Evolutionary conservation across 805 yeast genomes (phyloP).

Genomic region (Suhomyces sp.): DNA sequence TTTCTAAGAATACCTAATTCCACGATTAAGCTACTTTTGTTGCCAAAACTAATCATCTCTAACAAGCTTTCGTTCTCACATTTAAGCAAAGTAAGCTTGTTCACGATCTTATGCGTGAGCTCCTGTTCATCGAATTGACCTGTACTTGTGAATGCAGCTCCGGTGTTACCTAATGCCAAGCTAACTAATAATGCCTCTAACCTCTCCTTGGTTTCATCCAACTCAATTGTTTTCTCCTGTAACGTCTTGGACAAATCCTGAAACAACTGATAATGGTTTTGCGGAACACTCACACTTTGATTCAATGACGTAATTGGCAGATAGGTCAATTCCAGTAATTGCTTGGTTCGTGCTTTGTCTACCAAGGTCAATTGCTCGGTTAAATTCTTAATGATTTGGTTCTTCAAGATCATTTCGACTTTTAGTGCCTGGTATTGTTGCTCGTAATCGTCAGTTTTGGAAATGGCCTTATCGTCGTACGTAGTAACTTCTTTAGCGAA

Average conservation of each 20-base stretch:
- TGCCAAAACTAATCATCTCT: slow-evolving; percentile 73
- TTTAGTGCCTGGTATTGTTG: slow-evolving; percentile 33
- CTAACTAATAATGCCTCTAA: slow-evolving; percentile 57
- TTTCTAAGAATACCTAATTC: slow-evolving; percentile 61
- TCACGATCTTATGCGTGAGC: slow-evolving; percentile 68
- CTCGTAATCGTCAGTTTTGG: slow-evolving; percentile 16
- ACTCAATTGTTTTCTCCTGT: slow-evolving; percentile 45
- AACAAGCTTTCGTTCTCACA: slow-evolving; percentile 71
- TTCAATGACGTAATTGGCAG: slow-evolving; percentile 6
- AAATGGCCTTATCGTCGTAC: no score
- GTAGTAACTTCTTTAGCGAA: slow-evolving; percentile 7
- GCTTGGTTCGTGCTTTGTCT: slow-evolving; percentile 12
- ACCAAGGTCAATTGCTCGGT: slow-evolving; percentile 30
- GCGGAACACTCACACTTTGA: slow-evolving; percentile 36
- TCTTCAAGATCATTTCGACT: slow-evolving; percentile 55
- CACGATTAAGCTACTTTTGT: slow-evolving; percentile 66
- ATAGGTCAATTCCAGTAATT: slow-evolving; percentile 11
- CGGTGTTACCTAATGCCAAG: slow-evolving; percentile 21
- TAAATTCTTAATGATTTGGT: slow-evolving; percentile 39
- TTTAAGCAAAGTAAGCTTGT: slow-evolving; percentile 57
- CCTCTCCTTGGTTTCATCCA: slow-evolving; percentile 59
- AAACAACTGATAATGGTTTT: slow-evolving; percentile 46
- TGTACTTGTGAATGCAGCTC: slow-evolving; percentile 35
- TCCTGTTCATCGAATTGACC: slow-evolving; percentile 76
- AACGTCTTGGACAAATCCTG: slow-evolving; percentile 48